These are phyloP conservation scores for Aureobasidium sp. DNA, from an alignment of 2,329 filamentous ascomycete species.

Conservation along the genomic window DNA sequence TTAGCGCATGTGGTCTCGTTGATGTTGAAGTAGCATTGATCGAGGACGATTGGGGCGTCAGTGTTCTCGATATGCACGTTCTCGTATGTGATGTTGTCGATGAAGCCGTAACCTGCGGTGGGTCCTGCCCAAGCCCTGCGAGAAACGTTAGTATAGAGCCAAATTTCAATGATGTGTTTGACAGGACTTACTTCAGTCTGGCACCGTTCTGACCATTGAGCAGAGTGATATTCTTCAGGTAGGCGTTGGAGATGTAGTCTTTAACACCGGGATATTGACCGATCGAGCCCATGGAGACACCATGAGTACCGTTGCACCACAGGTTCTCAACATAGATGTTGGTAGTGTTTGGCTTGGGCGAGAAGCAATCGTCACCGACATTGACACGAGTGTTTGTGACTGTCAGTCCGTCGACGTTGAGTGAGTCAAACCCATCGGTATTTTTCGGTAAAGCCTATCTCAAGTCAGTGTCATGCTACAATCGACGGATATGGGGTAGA, in stretches of 20 bases:
- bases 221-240: constrained; percentile 45
- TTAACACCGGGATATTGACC: constrained; percentile 71
- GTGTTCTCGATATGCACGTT: constrained; percentile 67
- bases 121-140: no score
- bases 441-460: constrained; percentile 54
- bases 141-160: no score
- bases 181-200: no score
- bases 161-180: constrained; percentile 82
- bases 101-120: constrained; percentile 65
- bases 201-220: constrained; percentile 64
- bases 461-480: background rate
- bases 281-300: constrained; percentile 76
- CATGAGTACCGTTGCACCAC: constrained; percentile 74
- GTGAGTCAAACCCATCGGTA: constrained; percentile 63
- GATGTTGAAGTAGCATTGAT: constrained; percentile 71
- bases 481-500: no score
- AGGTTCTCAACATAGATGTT: constrained; percentile 74
- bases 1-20: constrained; percentile 68
- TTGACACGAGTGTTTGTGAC: constrained; percentile 72
- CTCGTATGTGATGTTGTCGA: constrained; percentile 74
- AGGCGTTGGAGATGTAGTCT: constrained; percentile 76
- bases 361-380: constrained; percentile 77
- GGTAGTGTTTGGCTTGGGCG: constrained; percentile 79
- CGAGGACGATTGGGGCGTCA: constrained; percentile 70
- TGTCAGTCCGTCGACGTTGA: constrained; percentile 66